Evolutionary conservation across 352 stramenopile species (phyloP), one percentile per base, ranked within the genome.

Genomic region (Pilasporangium apinafurcum): DNA sequence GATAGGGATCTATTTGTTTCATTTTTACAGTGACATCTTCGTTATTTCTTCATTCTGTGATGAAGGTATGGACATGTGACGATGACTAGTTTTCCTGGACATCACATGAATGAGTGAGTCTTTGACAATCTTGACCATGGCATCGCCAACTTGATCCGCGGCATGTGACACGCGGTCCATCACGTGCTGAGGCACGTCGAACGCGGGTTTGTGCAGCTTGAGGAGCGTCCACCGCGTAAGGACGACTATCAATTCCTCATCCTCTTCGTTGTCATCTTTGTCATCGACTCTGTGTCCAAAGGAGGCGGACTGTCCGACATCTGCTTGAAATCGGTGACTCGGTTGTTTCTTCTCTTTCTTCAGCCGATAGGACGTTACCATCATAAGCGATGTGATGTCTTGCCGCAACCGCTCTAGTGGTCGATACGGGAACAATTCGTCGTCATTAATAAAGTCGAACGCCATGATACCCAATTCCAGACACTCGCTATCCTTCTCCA

Each of bases 401-500:
- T 52, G 48, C 6, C 48, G 48, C 31, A 56, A 39, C 5, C 42
- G 39, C 20, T 56, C 40, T 5, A n/a, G 43, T 10, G 41, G 17
- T 4, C 28, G 31, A 10, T 56, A 56, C 32, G 48, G 48, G 18
- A 51, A 56, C 22, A 35, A 25, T 20, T 51, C 48, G 27, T 56
- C 48, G 30, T 56, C 40, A 20, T 52, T 29, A 6, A 56, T 34
- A 26, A 53, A 43, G 32, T 56, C 48, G 16, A 53, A 50, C 9
- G 51, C 40, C 2, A 51, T n/a, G 10, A 56, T 30, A 14, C 48
- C 48, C 13, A 44, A 21, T n/a, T n/a, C n/a, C n/a, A n/a, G n/a
- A n/a, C n/a, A n/a, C 26, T 56, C 40, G 3, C 36, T 42, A 7
- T 26, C 28, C 5, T 18, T 10, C 7, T 26, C 17, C 21, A 25